These are phyloP conservation scores for Aspergillus proliferans DNA, from an alignment of 2,329 filamentous ascomycete genomes.

Conservation along the genomic window DNA sequence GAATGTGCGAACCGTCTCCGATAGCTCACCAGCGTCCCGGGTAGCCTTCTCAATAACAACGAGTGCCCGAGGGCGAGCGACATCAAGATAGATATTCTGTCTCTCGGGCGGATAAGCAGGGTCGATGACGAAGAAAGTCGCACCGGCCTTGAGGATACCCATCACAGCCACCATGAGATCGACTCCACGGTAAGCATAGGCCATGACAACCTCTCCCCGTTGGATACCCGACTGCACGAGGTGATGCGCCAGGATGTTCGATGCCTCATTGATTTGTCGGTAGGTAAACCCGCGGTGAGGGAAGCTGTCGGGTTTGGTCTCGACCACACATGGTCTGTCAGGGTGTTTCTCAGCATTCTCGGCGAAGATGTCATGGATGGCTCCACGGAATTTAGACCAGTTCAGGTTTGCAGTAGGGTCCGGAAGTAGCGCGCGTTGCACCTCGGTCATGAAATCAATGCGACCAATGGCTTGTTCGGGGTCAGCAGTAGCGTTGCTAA, in stretches of 20 bases:
- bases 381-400: slow-evolving; percentile 41
- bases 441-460: slow-evolving; percentile 38
- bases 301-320: slow-evolving; percentile 49
- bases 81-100: slow-evolving; percentile 77
- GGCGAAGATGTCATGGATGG: slow-evolving; percentile 40
- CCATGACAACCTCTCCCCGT: slow-evolving; percentile 86
- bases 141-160: slow-evolving; percentile 61
- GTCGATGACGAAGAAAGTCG: slow-evolving; percentile 61
- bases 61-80: slow-evolving; percentile 66
- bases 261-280: slow-evolving; percentile 75
- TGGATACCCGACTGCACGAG: slow-evolving; percentile 66
- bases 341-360: slow-evolving; percentile 59
- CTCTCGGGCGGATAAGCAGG: slow-evolving; percentile 75
- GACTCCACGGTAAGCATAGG: slow-evolving; percentile 77
- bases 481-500: slow-evolving; percentile 35
- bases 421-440: slow-evolving; percentile 30
- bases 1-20: slow-evolving; percentile 57
- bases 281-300: slow-evolving; percentile 71
- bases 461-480: slow-evolving; percentile 36
- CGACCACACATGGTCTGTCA: slow-evolving; percentile 61
- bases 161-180: slow-evolving; percentile 73
- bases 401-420: slow-evolving; percentile 40
- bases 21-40: slow-evolving; percentile 58
- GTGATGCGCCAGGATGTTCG: slow-evolving; percentile 74
- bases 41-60: slow-evolving; percentile 70